These are phyloP conservation scores for Aspergillus fructus DNA, from an alignment of 2,329 filamentous ascomycete species.

Conservation along the genomic window DNA sequence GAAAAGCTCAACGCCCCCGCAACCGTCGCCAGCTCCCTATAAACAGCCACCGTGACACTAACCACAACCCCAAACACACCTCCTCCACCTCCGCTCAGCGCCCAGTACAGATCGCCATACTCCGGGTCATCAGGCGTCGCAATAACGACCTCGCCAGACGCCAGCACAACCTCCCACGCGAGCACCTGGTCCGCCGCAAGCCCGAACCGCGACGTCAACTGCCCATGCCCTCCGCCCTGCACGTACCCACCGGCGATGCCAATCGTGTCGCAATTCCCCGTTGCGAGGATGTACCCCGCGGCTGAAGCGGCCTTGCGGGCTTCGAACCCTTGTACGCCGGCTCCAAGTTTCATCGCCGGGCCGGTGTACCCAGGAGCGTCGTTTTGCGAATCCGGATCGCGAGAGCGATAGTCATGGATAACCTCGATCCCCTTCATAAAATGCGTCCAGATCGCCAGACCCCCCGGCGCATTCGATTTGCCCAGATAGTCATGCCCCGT, in stretches of 20 bases:
- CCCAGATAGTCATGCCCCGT: conserved; percentile 51
- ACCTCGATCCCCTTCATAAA: conserved; percentile 45
- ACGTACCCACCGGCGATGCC: conserved; percentile 52
- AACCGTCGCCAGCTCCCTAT: too few relatives aligned
- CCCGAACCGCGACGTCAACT: conserved; percentile 55
- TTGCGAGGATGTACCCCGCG: conserved; percentile 50
- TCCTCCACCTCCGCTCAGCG: conserved; percentile 57
- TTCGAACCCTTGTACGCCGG: conserved; percentile 53
- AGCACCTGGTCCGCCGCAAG: conserved; percentile 42
- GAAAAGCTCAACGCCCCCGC: too few relatives aligned
- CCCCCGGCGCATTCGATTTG: conserved; percentile 48
- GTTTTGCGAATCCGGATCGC: background rate
- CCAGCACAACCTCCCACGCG: conserved; percentile 26
- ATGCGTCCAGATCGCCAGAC: conserved; percentile 52
- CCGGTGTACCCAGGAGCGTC: conserved; percentile 46
- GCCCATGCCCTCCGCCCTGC: conserved; percentile 60
- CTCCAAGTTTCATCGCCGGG: conserved; percentile 53
- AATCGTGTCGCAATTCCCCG: too few relatives aligned
- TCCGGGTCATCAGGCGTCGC: conserved; percentile 16
- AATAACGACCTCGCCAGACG: conserved; percentile 26
- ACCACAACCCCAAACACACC: too few relatives aligned
- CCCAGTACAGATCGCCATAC: conserved; percentile 64
- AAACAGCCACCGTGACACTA: too few relatives aligned
- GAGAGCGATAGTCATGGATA: conserved; percentile 34
- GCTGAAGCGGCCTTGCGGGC: conserved; percentile 47